Base-by-base conservation (phyloP, 2,329 filamentous ascomycete genomes). In the Coleophoma crateriformis region DNA sequence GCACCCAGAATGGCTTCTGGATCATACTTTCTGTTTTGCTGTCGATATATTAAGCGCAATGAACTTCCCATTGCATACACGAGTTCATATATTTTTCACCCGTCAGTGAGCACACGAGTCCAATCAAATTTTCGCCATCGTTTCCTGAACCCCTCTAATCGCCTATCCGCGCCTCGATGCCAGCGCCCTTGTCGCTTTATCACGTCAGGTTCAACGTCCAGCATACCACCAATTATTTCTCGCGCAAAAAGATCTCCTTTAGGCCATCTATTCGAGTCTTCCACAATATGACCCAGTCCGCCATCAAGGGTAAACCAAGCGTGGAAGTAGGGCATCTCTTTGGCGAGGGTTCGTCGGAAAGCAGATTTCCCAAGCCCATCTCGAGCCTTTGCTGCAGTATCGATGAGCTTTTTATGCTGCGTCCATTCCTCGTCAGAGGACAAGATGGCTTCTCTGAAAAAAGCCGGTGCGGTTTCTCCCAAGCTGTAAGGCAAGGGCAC, bases 271-370 rank as follows among this genome's bases (percentile, higher is more conserved):
- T 82, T 78, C 27, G 83, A 74, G 59, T 99, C 88, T 69, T 99
- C 94, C 0, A 99, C 88, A 8, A 99, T 76, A 66, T 99, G 94
- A 0, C 90, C 94, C 56, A 99, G 70, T 0, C 94, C 94, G 2
- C 94, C 94, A 64, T 99, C 91, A 1, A 99, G 73, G 47, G 83
- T 81, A 65, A 97, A 97, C 91, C 92, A 99, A 17, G 85, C 92
- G 67, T 99, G 94, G 62, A 99, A 99, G 67, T 99, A 99, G 0
- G 95, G 92, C 88, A 95, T 92, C 72, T 99, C 92, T 71, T 95
- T 96, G 12, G 88, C 89, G 53, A 99, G 75, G 17, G 80, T 86
- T 50, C 84, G 78, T 1, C 92, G 79, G 67, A 99, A 99, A 1
- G 94, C 91, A 47, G 79, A 68, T 62, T 87, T 87, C 0, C 92